These are phyloP conservation scores for Zygosaccharomyces lentus DNA, from an alignment of 805 yeast species.

Conservation along the genomic window DNA sequence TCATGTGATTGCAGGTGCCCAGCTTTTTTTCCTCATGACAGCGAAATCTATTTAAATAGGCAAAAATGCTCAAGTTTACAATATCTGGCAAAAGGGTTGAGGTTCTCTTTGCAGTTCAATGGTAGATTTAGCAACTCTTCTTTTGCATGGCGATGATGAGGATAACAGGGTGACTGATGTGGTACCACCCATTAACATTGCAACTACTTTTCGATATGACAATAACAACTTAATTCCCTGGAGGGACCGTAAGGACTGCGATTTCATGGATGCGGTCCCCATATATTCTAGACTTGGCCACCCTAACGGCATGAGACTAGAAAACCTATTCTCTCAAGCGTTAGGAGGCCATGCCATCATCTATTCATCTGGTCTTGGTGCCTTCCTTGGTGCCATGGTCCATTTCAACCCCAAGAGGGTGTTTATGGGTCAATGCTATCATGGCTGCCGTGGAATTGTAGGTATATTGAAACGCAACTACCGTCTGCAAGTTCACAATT, in stretches of 20 bases:
- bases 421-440: slow-evolving; percentile 77
- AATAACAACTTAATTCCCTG: slow-evolving; percentile 50
- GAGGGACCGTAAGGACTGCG: slow-evolving; percentile 36
- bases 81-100: background rate
- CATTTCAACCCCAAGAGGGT: slow-evolving; percentile 67
- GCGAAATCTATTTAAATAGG: background rate
- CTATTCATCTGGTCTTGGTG: slow-evolving; percentile 76
- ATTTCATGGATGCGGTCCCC: slow-evolving; percentile 36
- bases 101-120: background rate
- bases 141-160: slow-evolving; percentile 70
- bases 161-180: slow-evolving; percentile 57
- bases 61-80: background rate
- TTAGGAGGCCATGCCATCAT: slow-evolving; percentile 62
- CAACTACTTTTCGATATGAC: slow-evolving; percentile 73
- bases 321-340: slow-evolving; percentile 55
- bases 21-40: background rate
- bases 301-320: slow-evolving; percentile 67
- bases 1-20: background rate
- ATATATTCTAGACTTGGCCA: slow-evolving; percentile 72
- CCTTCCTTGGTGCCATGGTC: slow-evolving; percentile 71
- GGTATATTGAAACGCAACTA: slow-evolving; percentile 57
- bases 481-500: slow-evolving; percentile 47
- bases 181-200: slow-evolving; percentile 73
- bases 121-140: slow-evolving; percentile 47
- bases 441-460: slow-evolving; percentile 74